phyloP scores from a whole-genome alignment of 176 grass and related monocot genomes.

The Alloteropsis semialata region DNA sequence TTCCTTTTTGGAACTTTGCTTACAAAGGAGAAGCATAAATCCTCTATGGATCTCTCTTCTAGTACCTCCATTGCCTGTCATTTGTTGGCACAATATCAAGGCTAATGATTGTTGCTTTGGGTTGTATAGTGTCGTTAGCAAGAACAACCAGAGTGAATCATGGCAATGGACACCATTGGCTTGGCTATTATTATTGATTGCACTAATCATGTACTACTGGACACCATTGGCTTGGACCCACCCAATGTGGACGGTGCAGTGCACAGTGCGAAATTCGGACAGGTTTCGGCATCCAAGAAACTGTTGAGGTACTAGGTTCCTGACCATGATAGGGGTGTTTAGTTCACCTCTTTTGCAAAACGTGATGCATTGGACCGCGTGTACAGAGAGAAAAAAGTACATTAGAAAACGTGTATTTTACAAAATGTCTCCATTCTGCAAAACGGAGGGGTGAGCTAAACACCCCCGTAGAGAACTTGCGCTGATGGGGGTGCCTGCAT shows the following conservation, averaged over 20 bases:
- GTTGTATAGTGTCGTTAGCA: background rate
- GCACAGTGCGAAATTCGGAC: background rate
- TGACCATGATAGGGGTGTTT: background rate
- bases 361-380: no score
- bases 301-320: constrained; percentile 11
- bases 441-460: no score
- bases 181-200: background rate
- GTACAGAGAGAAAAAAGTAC: no score
- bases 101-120: constrained; percentile 17
- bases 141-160: background rate
- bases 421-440: no score
- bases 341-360: no score
- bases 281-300: background rate
- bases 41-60: background rate
- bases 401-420: no score
- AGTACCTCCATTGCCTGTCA: constrained; percentile 10
- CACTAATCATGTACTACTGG: constrained; percentile 2
- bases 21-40: background rate
- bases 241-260: background rate
- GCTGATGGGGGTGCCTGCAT: background rate
- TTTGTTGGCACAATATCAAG: constrained; percentile 27
- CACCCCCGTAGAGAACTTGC: no score
- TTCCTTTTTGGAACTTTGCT: background rate
- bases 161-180: background rate
- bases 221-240: background rate